Percentiles rank a stretch among this genome's conserved stretches.
Evolutionary conservation across 306 rosid species (phyloP).

Genomic region (Corylus americana): DNA sequence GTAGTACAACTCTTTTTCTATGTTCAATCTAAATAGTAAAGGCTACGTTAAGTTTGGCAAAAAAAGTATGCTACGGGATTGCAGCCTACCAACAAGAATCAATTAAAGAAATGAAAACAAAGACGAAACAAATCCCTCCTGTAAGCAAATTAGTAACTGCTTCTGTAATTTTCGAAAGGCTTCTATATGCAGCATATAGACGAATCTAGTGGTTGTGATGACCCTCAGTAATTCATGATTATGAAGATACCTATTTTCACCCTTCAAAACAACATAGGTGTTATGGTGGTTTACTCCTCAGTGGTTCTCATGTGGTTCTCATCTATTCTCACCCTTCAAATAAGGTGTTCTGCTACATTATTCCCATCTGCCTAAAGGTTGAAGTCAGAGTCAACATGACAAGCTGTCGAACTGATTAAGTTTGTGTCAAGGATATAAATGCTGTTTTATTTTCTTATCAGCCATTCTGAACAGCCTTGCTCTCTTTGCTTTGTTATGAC

Average conservation of each 20-base stretch:
- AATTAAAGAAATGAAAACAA: neutral
- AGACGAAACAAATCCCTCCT: neutral
- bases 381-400: neutral
- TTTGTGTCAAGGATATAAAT: neutral
- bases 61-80: neutral
- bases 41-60: neutral
- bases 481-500: slow-evolving; percentile 12
- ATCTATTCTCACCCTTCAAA: too few relatives aligned
- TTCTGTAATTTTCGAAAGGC: too few relatives aligned
- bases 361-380: neutral
- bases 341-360: neutral
- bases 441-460: neutral
- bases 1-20: slow-evolving; percentile 6
- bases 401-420: too few relatives aligned
- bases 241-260: neutral
- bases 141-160: too few relatives aligned
- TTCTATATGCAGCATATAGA: too few relatives aligned
- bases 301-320: neutral
- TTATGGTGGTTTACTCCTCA: neutral
- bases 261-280: neutral
- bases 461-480: slow-evolving; percentile 6
- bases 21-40: neutral
- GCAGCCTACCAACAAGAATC: neutral
- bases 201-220: too few relatives aligned
- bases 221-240: too few relatives aligned